phyloP scores from a whole-genome alignment of 1,284 basidiomycete species.

The Exsudoporus floridanus region DNA sequence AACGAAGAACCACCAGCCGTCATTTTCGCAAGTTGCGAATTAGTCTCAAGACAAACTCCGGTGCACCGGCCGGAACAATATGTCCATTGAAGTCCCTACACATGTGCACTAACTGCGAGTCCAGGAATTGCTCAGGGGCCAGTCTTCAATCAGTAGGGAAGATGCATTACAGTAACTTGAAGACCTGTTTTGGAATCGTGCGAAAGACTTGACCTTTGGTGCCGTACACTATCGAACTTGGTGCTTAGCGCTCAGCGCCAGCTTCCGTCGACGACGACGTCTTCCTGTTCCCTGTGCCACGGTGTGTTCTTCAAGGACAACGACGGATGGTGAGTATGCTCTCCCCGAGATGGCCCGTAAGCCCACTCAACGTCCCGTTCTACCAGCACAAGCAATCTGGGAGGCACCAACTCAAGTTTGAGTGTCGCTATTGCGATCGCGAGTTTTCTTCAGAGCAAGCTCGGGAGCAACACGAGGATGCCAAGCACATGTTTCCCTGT shows the following conservation, averaged over 20 bases:
- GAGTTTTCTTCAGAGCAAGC: not conserved
- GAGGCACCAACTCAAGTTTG: constrained; percentile 11
- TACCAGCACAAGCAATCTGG: constrained; percentile 19
- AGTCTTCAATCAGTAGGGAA: too few species aligned
- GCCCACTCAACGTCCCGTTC: not conserved
- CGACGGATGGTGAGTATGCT: constrained; percentile 14
- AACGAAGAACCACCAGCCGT: too few species aligned
- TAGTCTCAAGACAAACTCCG: too few species aligned
- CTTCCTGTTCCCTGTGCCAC: constrained; percentile 17
- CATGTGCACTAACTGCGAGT: too few species aligned
- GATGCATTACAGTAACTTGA: too few species aligned
- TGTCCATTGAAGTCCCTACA: too few species aligned
- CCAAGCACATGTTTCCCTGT: too few species aligned
- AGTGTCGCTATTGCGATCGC: constrained; percentile 21
- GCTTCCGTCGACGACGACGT: constrained; percentile 14
- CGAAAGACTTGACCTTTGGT: not conserved
- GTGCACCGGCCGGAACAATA: too few species aligned
- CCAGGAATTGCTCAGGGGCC: too few species aligned
- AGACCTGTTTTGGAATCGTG: constrained; percentile 8
- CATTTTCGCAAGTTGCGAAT: too few species aligned
- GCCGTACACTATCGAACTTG: not conserved
- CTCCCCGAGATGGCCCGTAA: not conserved
- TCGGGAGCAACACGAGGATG: too few species aligned
- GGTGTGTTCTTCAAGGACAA: constrained; percentile 16
- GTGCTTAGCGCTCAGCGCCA: not conserved